Evolutionary conservation across 345 rosid species (phyloP).

Genomic region (Cardiospermum halicacabum): DNA sequence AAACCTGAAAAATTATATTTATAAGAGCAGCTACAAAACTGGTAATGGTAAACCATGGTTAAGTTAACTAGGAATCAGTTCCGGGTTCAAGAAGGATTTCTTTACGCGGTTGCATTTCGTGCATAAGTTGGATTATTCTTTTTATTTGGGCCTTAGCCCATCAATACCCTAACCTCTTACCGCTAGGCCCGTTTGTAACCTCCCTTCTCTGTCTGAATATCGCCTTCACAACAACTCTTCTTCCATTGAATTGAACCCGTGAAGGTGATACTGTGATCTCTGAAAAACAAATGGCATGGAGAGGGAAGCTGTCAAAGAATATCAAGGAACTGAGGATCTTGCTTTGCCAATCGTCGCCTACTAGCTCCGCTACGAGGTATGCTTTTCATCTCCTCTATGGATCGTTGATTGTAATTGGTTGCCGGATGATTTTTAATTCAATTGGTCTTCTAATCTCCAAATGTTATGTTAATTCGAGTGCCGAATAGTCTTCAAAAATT

Average conservation of each 20-base stretch:
- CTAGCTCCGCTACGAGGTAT: slow-evolving; percentile 67
- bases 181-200: too few species aligned
- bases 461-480: too few species aligned
- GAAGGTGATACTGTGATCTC: background rate
- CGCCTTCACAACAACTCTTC: background rate
- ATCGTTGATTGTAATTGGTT: background rate
- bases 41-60: background rate
- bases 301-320: slow-evolving; percentile 34
- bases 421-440: background rate
- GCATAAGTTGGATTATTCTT: background rate
- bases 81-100: background rate
- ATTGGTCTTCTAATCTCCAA: too few species aligned
- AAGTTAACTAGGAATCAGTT: background rate
- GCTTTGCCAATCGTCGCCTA: slow-evolving; percentile 65
- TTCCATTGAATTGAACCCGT: background rate
- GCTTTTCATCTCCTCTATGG: background rate
- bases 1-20: background rate
- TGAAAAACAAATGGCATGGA: slow-evolving; percentile 37
- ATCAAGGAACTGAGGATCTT: slow-evolving; percentile 67
- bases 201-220: background rate
- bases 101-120: background rate
- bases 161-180: background rate
- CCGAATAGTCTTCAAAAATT: too few species aligned
- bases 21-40: background rate
- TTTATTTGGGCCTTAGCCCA: background rate